Base-by-base conservation (phyloP, 805 yeast species). In the Huiozyma sinensis region DNA sequence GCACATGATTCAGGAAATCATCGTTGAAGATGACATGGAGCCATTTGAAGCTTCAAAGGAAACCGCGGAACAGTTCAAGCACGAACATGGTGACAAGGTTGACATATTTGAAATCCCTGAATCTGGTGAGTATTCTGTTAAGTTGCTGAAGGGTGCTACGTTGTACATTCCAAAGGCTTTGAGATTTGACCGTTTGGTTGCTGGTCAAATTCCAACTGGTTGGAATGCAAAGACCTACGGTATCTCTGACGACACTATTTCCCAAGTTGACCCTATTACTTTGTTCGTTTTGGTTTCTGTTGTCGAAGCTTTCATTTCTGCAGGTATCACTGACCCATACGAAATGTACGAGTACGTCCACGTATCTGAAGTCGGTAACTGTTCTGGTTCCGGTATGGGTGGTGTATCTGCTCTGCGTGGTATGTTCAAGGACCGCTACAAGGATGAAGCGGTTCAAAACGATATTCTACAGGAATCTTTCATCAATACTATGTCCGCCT, bases 301-400 rank as follows among this genome's bases (percentile, higher is more conserved):
- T 42, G 94, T 82, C 46, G 97, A 92, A 72, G 97, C 97, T 2
- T 81, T 92, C 55, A 75, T 92, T 54, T 69, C 90, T 46, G 77
- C 97, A 51, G 99, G 99, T 82, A 72, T 92, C 60, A 87, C 96
- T 47, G 98, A 92, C 65, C 98, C 99, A 51, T 92, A 88, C 66
- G 99, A 92, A 72, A 87, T 94, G 76, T 92, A 92, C 76, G 82
- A 90, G 71, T 94, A 92, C 65, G 95, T 94, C 41, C 99, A 92
- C 67, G 95, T 92, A 46, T 88, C 97, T 39, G 97, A 92, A 70
- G 88, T 92, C 55, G 99, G 98, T 73, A 94, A 90, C 77, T 89
- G 97, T 76, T 83, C 95, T 40, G 99, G 99, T 73, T 88, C 97
- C 45, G 99, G 99, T 79, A 90, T 92, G 95, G 99, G 99, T 70